Percentiles rank a stretch among this genome's conserved stretches.
phyloP scores from a whole-genome alignment of 2,329 filamentous ascomycete genomes.

The Ciborinia camelliae region DNA sequence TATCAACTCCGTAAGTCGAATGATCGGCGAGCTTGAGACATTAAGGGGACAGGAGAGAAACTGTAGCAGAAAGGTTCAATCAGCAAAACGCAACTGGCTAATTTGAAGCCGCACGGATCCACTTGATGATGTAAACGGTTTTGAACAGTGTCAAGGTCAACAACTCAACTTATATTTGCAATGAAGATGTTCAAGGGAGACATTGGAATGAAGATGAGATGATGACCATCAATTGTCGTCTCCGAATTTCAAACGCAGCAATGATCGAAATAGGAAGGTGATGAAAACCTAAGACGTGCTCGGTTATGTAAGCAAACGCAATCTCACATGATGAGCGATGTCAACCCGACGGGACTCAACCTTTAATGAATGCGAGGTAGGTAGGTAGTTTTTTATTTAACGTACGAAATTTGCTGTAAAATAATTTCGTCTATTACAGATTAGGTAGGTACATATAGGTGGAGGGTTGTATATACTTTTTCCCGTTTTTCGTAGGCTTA shows the following conservation, averaged over 20 bases:
- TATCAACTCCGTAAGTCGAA: not conserved
- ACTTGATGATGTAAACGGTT: too few relatives aligned
- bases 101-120: not conserved
- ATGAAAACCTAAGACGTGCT: not conserved
- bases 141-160: not conserved
- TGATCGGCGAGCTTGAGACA: not conserved
- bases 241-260: not conserved
- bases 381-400: too few relatives aligned
- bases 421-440: not conserved
- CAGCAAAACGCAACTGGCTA: not conserved
- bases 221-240: not conserved
- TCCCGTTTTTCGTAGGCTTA: too few relatives aligned
- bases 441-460: not conserved
- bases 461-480: not conserved
- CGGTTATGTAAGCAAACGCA: constrained; percentile 2
- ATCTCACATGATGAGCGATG: not conserved
- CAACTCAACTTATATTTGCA: not conserved
- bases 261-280: constrained; percentile 10
- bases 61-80: not conserved
- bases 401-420: not conserved
- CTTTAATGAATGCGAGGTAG: not conserved
- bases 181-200: not conserved
- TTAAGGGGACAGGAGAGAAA: too few relatives aligned
- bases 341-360: not conserved
- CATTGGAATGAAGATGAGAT: not conserved